Conservation (phyloP, 768 basidiomycete genomes). For the Mycena albidolilacea region DNA sequence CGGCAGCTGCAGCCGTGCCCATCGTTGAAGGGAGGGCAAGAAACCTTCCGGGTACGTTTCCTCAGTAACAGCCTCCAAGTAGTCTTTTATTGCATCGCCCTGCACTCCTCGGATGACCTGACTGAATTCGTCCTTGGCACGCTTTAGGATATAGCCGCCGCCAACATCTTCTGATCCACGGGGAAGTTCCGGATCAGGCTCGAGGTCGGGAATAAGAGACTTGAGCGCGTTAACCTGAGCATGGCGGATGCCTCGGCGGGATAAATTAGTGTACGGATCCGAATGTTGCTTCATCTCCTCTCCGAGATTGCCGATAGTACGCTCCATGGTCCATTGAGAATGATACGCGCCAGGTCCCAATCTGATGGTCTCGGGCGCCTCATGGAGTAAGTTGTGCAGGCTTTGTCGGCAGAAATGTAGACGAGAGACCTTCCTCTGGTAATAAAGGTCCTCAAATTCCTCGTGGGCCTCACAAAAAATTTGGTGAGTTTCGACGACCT, state of each 20-base stretch:
- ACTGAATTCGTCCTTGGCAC: conserved; percentile 25
- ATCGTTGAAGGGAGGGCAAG: conserved; percentile 16
- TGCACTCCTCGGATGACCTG: conserved; percentile 9
- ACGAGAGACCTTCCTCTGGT: not conserved
- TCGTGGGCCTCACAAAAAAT: not conserved
- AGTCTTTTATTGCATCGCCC: conserved; percentile 4
- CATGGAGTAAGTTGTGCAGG: conserved; percentile 22
- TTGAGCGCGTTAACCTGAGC: conserved; percentile 35
- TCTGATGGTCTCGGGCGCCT: not conserved
- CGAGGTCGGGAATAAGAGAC: conserved; percentile 30
- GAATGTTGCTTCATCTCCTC: conserved; percentile 31
- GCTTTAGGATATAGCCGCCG: conserved; percentile 29
- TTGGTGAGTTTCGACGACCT: not conserved
- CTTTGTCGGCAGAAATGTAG: conserved; percentile 29
- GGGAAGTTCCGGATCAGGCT: conserved; percentile 7
- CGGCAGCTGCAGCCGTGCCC: conserved; percentile 41
- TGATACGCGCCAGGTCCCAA: conserved; percentile 21
- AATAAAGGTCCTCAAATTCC: conserved; percentile 26
- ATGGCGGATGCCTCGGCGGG: conserved; percentile 12
- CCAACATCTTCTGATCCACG: conserved; percentile 28
- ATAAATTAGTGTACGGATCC: conserved; percentile 17
- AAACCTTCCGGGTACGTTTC: not conserved
- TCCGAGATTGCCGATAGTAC: conserved; percentile 30
- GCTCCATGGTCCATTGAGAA: conserved; percentile 31
- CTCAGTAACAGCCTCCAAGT: conserved; percentile 3